Evolutionary conservation across 2,329 filamentous ascomycete species (phyloP).

Genomic region (Sporothrix sp.): DNA sequence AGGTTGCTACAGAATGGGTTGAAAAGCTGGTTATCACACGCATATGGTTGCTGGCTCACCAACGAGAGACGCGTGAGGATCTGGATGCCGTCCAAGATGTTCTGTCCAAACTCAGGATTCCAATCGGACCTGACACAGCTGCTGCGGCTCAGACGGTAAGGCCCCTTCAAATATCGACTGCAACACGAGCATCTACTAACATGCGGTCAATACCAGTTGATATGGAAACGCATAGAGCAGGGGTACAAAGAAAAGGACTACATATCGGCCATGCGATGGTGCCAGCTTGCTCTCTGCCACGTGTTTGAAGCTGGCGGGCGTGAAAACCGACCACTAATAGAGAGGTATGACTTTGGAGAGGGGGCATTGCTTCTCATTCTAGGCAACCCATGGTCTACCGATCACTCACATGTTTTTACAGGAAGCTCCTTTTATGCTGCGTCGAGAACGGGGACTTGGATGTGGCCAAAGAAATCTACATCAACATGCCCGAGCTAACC

Average conservation of each 20-base stretch:
- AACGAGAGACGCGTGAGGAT: slow-evolving; percentile 26
- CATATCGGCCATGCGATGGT: slow-evolving; percentile 57
- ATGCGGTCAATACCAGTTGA: slow-evolving; percentile 40
- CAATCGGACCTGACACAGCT: slow-evolving; percentile 50
- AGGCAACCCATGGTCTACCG: too few species aligned
- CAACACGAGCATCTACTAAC: not conserved
- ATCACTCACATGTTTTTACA: too few species aligned
- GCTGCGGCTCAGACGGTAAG: slow-evolving; percentile 58
- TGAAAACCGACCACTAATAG: slow-evolving; percentile 57
- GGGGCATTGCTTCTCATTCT: not conserved
- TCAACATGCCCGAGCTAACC: slow-evolving; percentile 47
- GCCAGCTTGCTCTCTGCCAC: slow-evolving; percentile 53
- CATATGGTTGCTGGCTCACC: slow-evolving; percentile 52
- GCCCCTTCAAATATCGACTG: slow-evolving; percentile 1
- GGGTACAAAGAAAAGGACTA: slow-evolving; percentile 44
- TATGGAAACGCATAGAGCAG: slow-evolving; percentile 71
- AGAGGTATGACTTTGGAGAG: slow-evolving; percentile 38
- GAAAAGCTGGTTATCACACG: slow-evolving; percentile 60
- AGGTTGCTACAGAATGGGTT: slow-evolving; percentile 45
- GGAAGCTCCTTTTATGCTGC: slow-evolving; percentile 64
- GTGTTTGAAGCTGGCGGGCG: slow-evolving; percentile 58
- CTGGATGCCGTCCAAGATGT: slow-evolving; percentile 27
- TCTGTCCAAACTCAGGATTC: slow-evolving; percentile 31
- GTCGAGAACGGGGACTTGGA: slow-evolving; percentile 47
- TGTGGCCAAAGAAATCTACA: slow-evolving; percentile 45